Evolutionary conservation across 2,329 filamentous ascomycete species (phyloP).

Genomic region (Endoconidiophora polonica): DNA sequence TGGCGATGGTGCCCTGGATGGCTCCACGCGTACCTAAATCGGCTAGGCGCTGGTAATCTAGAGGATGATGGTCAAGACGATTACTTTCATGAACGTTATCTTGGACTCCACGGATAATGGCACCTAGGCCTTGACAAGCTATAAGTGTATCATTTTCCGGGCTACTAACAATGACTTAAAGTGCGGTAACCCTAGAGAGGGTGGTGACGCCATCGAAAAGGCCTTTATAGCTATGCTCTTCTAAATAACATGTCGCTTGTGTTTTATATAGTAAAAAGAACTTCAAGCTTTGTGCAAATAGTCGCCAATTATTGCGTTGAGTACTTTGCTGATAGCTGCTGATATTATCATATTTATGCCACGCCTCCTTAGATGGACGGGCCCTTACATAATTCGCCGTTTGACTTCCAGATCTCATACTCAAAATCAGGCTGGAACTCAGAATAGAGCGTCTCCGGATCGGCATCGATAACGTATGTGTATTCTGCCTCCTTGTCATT

Average conservation of each 20-base stretch:
- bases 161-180: conserved; percentile 19
- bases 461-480: conserved; percentile 21
- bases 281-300: no score
- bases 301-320: no score
- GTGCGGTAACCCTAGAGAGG: conserved; percentile 12
- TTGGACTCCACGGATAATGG: conserved; percentile 31
- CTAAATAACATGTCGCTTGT: no score
- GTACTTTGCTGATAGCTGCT: no score
- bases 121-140: conserved; percentile 27
- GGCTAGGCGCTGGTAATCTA: conserved; percentile 21
- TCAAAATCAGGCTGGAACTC: conserved; percentile 23
- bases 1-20: conserved; percentile 19
- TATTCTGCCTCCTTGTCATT: conserved; percentile 25
- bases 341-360: no score
- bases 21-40: background rate
- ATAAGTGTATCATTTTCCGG: conserved; percentile 27
- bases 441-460: conserved; percentile 19
- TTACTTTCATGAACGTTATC: conserved; percentile 26
- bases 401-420: conserved; percentile 20
- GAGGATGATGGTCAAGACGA: conserved; percentile 24
- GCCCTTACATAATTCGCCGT: conserved; percentile 15
- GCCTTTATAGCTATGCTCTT: conserved; percentile 1
- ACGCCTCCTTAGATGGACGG: background rate
- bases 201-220: conserved; percentile 1
- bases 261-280: no score